A percentile compares a stretch with the other conserved stretches of the same genome.
Conservation (phyloP, 257 asterid genomes). For the Prunella vulgaris region DNA sequence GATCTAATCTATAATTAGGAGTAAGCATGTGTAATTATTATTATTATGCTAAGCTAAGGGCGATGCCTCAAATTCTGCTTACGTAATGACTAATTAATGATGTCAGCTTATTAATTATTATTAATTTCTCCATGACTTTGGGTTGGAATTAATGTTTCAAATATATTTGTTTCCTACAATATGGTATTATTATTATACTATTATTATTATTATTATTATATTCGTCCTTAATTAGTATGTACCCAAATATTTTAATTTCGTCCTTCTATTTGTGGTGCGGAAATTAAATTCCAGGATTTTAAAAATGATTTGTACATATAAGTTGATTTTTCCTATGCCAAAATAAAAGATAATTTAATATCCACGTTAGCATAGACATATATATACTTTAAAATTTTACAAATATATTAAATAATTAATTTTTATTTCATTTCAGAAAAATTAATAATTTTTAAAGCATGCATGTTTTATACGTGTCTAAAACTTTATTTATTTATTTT, state of each 20-base stretch:
- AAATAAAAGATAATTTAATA: too few species aligned
- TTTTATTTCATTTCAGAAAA: too few species aligned
- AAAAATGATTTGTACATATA: too few species aligned
- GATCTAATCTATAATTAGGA: constrained; percentile 10
- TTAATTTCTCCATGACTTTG: not conserved
- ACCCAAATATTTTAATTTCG: not conserved
- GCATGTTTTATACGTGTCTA: too few species aligned
- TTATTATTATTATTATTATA: too few species aligned
- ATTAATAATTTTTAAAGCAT: too few species aligned
- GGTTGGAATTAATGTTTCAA: too few species aligned
- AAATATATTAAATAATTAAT: too few species aligned
- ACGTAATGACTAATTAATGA: not conserved
- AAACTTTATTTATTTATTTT: too few species aligned
- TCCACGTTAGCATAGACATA: too few species aligned
- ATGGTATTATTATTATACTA: not conserved
- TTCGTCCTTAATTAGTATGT: not conserved
- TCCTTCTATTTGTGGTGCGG: constrained; percentile 6
- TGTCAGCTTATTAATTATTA: not conserved
- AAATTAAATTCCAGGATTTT: not conserved
- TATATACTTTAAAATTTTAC: too few species aligned
- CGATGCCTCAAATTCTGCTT: constrained; percentile 1
- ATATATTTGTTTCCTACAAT: not conserved
- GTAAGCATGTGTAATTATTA: constrained; percentile 18
- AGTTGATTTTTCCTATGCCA: too few species aligned
- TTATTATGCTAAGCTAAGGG: constrained; percentile 16